These are phyloP conservation scores for Parathielavia appendiculata DNA, from an alignment of 495 filamentous ascomycete genomes.

Conservation along the genomic window DNA sequence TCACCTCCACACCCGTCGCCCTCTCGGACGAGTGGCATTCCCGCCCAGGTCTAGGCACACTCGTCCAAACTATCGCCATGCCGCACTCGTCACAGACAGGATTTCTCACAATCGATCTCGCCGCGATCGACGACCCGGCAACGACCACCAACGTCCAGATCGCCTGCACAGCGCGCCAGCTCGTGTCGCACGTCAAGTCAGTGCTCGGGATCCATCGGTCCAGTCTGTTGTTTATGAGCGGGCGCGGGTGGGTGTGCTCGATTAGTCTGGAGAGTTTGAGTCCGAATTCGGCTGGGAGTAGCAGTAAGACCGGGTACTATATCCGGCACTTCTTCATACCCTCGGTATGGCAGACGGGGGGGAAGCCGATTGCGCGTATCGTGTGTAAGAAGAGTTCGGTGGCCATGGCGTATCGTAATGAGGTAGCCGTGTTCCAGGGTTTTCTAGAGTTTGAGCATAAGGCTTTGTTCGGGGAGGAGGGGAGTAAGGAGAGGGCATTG, in stretches of 20 bases:
- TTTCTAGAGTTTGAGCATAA: conserved; percentile 28
- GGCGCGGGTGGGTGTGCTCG: conserved; percentile 24
- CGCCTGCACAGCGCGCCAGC: neutral
- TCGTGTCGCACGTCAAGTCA: conserved; percentile 6
- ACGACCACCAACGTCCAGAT: neutral
- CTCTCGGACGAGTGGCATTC: conserved; percentile 17
- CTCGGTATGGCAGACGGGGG: conserved; percentile 23
- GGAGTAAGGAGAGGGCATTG: neutral
- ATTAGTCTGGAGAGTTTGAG: conserved; percentile 15
- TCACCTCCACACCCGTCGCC: neutral
- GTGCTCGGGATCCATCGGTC: conserved; percentile 18
- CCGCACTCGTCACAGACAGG: conserved; percentile 8
- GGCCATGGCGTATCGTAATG: conserved; percentile 20
- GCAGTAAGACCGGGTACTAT: neutral
- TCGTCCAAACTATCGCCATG: conserved; percentile 10
- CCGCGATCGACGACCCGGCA: neutral
- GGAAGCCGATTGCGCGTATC: conserved; percentile 17
- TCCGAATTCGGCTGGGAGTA: neutral
- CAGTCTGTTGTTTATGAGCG: conserved; percentile 20
- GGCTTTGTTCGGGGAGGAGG: conserved; percentile 14
- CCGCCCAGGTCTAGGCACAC: conserved; percentile 5
- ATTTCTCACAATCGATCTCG: conserved; percentile 18
- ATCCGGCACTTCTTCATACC: conserved; percentile 26
- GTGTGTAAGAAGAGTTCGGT: conserved; percentile 21
- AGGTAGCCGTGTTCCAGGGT: conserved; percentile 23